Conservation (phyloP, 805 yeast genomes). For the Saccharomyces mikatae region DNA sequence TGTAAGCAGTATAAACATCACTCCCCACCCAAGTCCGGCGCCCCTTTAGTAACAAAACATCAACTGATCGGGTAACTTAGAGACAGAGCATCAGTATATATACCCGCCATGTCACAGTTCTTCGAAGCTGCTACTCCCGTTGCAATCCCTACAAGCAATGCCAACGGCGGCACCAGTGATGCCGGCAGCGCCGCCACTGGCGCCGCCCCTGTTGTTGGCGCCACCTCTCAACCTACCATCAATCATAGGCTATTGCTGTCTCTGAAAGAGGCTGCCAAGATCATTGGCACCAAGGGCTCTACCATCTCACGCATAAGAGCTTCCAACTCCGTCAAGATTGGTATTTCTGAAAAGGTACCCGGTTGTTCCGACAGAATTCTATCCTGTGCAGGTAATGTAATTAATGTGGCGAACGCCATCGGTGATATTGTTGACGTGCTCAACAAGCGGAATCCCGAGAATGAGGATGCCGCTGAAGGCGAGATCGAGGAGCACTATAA, state of each 20-base stretch:
- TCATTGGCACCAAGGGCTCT: slow-evolving; percentile 78
- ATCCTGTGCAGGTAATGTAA: slow-evolving; percentile 67
- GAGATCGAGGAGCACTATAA: slow-evolving; percentile 35
- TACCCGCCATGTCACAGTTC: not conserved
- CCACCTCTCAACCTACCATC: slow-evolving; percentile 7
- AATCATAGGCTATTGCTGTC: slow-evolving; percentile 52
- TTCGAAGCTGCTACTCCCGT: not conserved
- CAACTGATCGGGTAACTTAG: not conserved
- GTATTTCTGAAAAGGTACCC: slow-evolving; percentile 70
- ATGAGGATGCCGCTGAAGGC: slow-evolving; percentile 1
- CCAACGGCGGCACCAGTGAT: not conserved
- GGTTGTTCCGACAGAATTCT: slow-evolving; percentile 80
- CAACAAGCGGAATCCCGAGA: slow-evolving; percentile 6
- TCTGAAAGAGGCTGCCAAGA: slow-evolving; percentile 81
- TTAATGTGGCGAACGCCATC: slow-evolving; percentile 60
- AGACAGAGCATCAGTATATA: not conserved
- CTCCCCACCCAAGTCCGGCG: not conserved
- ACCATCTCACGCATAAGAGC: slow-evolving; percentile 71
- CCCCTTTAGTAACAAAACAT: not conserved
- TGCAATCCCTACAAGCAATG: not conserved
- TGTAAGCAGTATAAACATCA: not conserved
- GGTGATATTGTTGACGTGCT: slow-evolving; percentile 54
- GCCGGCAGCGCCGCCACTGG: slow-evolving; percentile 2
- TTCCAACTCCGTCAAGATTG: slow-evolving; percentile 73
- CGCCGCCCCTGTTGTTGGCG: not conserved